Evolutionary conservation across 352 stramenopile genomes (phyloP).

Genomic region (Achlya hypogyna): DNA sequence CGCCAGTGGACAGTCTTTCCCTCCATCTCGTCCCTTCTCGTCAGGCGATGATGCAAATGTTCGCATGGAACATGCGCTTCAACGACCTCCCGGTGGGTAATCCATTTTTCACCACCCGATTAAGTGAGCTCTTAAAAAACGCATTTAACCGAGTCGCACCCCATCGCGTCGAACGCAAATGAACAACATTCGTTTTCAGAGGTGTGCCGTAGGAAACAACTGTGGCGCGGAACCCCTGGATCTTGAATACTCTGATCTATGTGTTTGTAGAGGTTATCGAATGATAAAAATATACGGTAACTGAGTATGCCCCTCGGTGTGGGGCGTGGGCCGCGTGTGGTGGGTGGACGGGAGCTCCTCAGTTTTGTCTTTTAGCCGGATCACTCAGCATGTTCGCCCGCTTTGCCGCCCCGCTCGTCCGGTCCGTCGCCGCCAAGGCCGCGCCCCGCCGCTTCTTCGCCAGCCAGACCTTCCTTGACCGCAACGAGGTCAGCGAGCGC

Average conservation of each 20-base stretch:
- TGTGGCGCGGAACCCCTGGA: not conserved
- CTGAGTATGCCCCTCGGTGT: not conserved
- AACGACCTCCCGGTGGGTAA: too few species aligned
- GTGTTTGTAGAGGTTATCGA: not conserved
- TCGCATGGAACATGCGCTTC: not conserved
- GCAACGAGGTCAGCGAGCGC: slow-evolving; percentile 93
- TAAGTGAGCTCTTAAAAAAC: too few species aligned
- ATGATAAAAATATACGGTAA: not conserved
- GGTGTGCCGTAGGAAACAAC: not conserved
- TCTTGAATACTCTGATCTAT: not conserved
- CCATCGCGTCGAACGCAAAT: not conserved
- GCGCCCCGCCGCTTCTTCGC: slow-evolving; percentile 42
- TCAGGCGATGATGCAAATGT: not conserved
- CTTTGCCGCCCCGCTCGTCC: slow-evolving; percentile 60
- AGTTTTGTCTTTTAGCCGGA: slow-evolving; percentile 7
- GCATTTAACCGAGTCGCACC: too few species aligned
- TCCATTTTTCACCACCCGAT: too few species aligned
- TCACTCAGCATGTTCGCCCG: slow-evolving; percentile 25
- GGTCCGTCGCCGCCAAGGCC: slow-evolving; percentile 39
- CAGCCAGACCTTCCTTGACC: slow-evolving; percentile 81
- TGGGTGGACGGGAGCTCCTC: not conserved
- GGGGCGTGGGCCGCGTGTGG: not conserved
- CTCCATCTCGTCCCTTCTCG: too few species aligned
- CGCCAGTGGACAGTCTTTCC: too few species aligned
- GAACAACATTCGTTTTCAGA: not conserved